Evolutionary conservation across 257 asterid genomes (phyloP), one percentile per base, ranked within the genome.

Genomic region (Anisodus acutangulus): DNA sequence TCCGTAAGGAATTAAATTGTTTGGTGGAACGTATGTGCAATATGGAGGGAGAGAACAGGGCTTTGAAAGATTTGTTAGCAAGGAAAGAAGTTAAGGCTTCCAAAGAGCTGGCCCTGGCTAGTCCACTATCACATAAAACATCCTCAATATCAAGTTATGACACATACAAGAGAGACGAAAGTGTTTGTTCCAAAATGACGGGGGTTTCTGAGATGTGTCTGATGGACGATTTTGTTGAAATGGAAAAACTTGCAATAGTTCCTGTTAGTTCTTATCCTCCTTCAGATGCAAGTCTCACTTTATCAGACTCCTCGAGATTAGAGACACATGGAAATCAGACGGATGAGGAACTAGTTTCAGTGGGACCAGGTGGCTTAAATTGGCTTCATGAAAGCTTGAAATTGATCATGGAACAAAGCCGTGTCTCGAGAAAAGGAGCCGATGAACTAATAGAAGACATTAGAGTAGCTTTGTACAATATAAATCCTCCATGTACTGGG

Each of bases 181-280:
- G 83, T 17, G 69, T 78, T 64, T 82, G 88, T 68, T 90, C 92
- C 85, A 87, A 86, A 81, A 87, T 31, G 35, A 31, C 35, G 35
- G 35, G 35, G 35, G 35, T 31, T 31, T 31, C 35, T 31, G 35
- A 31, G 35, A 31, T 31, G 95, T 90, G 94, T 74, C 91, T 96
- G 84, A 92, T 96, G 98, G 98, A 96, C 79, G 99, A 96, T 87
- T 96, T 96, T 87, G 95, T 88, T 16, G 98, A 96, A 87, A 94
- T 96, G 99, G 99, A 96, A 90, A 95, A 91, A 84, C 86, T 94
- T 60, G 99, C 97, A 17, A 91, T 95, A 86, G 97, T 95, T 81
- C 90, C 99, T 81, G 86, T 92, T 9, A 85, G 53, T 83, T 87
- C 87, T 19, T 82, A 63, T 78, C 72, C 84, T 81, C 66, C 89